These are phyloP conservation scores for Botrytis squamosa DNA, from an alignment of 2,329 filamentous ascomycete species.

Conservation along the genomic window DNA sequence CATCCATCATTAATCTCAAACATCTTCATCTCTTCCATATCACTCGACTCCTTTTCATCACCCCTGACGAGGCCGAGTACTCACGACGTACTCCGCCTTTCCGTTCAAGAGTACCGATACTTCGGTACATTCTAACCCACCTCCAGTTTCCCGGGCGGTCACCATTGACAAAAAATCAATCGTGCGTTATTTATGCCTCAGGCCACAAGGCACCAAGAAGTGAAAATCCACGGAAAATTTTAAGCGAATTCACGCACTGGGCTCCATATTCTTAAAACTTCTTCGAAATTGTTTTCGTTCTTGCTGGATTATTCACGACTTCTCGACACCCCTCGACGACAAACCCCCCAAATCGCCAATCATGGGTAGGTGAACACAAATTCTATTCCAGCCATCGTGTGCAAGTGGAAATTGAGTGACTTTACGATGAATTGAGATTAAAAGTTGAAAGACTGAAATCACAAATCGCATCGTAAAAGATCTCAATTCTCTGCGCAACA, in stretches of 20 bases:
- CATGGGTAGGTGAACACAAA: constrained; percentile 42
- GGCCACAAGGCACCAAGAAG: neutral
- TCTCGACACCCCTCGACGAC: constrained; percentile 22
- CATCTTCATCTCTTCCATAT: neutral
- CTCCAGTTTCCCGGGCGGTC: neutral
- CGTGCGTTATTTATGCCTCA: neutral
- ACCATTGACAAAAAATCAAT: neutral
- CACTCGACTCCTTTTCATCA: neutral
- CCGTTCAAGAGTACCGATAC: neutral
- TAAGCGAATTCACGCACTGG: constrained; percentile 20
- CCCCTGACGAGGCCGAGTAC: neutral
- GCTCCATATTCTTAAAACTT: constrained; percentile 21
- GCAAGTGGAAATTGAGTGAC: constrained; percentile 39
- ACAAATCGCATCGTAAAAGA: constrained; percentile 24
- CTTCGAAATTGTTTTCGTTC: constrained; percentile 22
- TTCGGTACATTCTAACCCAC: constrained; percentile 4
- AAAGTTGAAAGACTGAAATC: constrained; percentile 27
- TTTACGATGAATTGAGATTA: constrained; percentile 22
- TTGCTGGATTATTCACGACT: constrained; percentile 16
- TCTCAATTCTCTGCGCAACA: constrained; percentile 38
- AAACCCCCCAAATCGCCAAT: constrained; percentile 36
- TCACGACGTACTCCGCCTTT: neutral
- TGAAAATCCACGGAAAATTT: constrained; percentile 7
- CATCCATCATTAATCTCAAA: neutral
- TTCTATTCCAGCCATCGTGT: constrained; percentile 39